Base-by-base conservation (phyloP, 768 basidiomycete species). In the Lactifluus subvellereus region DNA sequence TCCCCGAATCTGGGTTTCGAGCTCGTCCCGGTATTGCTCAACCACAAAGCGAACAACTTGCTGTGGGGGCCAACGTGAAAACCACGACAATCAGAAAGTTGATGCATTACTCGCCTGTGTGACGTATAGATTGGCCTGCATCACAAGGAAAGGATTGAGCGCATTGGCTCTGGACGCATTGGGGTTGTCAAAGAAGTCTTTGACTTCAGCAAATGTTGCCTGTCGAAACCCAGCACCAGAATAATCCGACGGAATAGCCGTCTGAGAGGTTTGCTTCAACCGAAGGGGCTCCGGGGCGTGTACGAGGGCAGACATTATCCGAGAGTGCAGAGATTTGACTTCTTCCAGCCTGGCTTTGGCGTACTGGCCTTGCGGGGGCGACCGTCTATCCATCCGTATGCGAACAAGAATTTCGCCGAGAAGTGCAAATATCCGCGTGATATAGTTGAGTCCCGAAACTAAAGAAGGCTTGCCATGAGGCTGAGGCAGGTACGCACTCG, bases 31-130 rank as follows among this genome's bases (percentile, higher is more conserved):
- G 72, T 95, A 95, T 74, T 94, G 93, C 68, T 94, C 89, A 57
- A 91, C 89, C 65, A 95, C 91, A 68, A 92, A 94, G 60, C 94
- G 89, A 61, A 91, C 91, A 54, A 94, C 82, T 92, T 95, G 93
- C 91, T 95, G 67, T 47, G 20, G 50, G 35, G 61, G 57, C 18
- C 37, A 45, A 64, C 54, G 51, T 57, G 43, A 59, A 49, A 37
- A 51, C 37, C 13, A 18, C 35, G 42, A 40, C 2, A 59, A 55
- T 10, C 27, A 38, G 40, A 40, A 48, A 51, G 35, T 27, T 47
- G 57, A 50, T 32, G 47, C 18, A 66, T n/a, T 55, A 58, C 80
- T 63, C 66, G 88, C 92, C 82, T 94, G 93, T 11, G 93, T 95
- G 68, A 95, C 93, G 69, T 88, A 95, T 47, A 96, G 78, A 70